These are phyloP conservation scores for Acacia confusa DNA, from an alignment of 306 rosid genomes.

Conservation along the genomic window DNA sequence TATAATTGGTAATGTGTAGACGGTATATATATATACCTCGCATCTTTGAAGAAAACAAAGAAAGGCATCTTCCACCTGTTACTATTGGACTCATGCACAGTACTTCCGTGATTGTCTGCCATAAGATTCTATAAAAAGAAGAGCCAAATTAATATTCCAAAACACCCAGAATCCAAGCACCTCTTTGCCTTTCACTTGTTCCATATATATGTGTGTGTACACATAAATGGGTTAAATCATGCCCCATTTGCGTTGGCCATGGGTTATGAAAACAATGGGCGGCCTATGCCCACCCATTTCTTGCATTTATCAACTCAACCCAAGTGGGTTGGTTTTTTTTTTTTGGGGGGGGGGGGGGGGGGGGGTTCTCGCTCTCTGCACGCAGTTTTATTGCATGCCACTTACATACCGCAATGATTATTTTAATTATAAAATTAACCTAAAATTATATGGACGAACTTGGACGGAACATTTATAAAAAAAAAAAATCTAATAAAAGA, in stretches of 20 bases:
- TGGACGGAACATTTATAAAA: no score
- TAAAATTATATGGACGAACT: background rate
- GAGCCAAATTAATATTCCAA: background rate
- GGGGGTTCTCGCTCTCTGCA: background rate
- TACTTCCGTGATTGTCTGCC: constrained; percentile 43
- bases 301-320: background rate
- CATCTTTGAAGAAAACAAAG: constrained; percentile 85
- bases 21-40: constrained; percentile 52
- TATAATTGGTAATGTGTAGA: background rate
- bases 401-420: background rate
- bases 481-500: no score
- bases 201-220: no score
- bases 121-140: constrained; percentile 33
- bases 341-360: no score
- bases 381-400: background rate
- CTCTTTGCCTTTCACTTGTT: background rate
- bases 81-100: constrained; percentile 21
- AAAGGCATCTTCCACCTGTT: constrained; percentile 54
- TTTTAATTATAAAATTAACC: background rate
- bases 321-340: background rate
- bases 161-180: background rate
- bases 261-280: background rate
- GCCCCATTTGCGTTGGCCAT: background rate
- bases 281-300: background rate
- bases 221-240: background rate